Evolutionary conservation across 345 rosid species (phyloP), one percentile per base, ranked within the genome.

Genomic region (Eucalyptus regnans): DNA sequence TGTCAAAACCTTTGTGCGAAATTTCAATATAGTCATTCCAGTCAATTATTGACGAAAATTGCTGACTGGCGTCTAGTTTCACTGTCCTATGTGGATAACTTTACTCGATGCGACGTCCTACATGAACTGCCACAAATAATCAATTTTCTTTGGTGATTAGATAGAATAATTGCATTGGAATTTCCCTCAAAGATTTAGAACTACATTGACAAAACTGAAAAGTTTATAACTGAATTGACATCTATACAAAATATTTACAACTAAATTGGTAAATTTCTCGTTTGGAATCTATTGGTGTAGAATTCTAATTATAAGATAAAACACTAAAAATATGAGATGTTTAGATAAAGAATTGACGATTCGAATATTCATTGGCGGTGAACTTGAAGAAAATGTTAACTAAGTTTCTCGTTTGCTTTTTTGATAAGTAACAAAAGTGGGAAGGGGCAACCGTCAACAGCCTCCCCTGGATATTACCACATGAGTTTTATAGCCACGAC

Each of bases 11-110:
- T 29, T 62, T 62, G 2, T 4, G 0, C 0, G 1, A 25, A 62
- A 62, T 27, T 62, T 11, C 0, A 60, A 60, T 27, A 3, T 27
- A 60, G 0, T 60, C 7, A 27, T 60, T 60, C 5, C 3, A 3
- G n/a, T 60, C 0, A 27, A 60, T 60, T 60, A 8, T 60, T 7
- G 3, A 60, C 0, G 4, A 27, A 60, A 25, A 25, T 60, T 0
- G 15, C 15, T 60, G 0, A 60, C 4, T 25, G 3, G 7, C 0
- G 2, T 60, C n/a, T 5, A 23, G 66, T 25, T 7, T 60, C 1
- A 0, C 29, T 1, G 13, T 23, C 64, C 29, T 58, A 58, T 0
- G 6, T 58, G 29, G 29, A 58, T 25, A 58, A 58, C 64, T 23
- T 58, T 58, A 23, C 29, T 56, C 1, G 5, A 5, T 9, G 23